Base-by-base conservation (phyloP, 257 asterid species). In the Echites panduratus region DNA sequence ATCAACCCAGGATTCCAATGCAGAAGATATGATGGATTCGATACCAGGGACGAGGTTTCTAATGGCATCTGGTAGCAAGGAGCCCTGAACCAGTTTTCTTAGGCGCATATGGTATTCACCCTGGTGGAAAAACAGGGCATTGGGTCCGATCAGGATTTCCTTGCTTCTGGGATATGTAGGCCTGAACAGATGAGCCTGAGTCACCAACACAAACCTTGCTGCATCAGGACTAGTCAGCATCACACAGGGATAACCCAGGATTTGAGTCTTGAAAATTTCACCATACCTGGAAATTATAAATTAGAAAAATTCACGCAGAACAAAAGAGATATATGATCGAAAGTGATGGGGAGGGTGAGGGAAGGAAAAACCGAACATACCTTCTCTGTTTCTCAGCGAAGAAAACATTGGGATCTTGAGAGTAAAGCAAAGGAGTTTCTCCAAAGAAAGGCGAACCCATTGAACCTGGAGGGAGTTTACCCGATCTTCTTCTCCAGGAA, bases 211-310 rank as follows among this genome's bases (percentile, higher is more conserved):
- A 49, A 93, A 91, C 56, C 96, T 82, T 66, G 93, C 96, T 7
- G 98, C 98, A 0, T 91, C 96, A 2, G 97, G 98, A 78, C 96
- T 88, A 0, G 98, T 86, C 74, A 91, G 56, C 98, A 93, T 89
- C 57, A 93, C 92, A 70, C 96, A 83, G 19, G 96, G 96, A 76
- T 82, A 89, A 11, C 98, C 98, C 7, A 93, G 84, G 9, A 93
- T 79, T 48, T 84, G 86, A 1, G 89, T 91, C 91, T 89, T 93
- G 87, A 91, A 93, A 20, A 93, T 88, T 69, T 89, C 96, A 9
- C 98, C 98, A 47, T 88, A 79, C 88, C 98, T 92, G 75, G 61
- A 78, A 71, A 47, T 13, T 1, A 27, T 17, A 48, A 40, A 8
- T 20, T 5, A 50, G 17, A n/a, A 50, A 17, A 50, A 16, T 50